These are phyloP conservation scores for Lichtheimia hyalospora DNA, from an alignment of 371 early-diverging fungal genomes.

Conservation along the genomic window DNA sequence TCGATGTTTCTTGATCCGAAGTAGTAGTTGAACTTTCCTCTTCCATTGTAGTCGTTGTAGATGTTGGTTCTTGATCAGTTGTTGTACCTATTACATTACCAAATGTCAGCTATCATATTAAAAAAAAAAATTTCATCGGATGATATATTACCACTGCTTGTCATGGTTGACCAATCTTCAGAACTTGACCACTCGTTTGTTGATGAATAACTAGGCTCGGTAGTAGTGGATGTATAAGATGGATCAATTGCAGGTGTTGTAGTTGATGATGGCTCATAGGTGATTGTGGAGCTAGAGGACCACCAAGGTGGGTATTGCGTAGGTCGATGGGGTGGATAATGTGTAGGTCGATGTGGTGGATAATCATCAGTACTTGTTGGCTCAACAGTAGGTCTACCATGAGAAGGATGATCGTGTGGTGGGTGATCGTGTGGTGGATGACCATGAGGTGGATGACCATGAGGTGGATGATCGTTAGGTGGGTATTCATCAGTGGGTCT, in stretches of 20 bases:
- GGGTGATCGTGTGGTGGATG: background rate
- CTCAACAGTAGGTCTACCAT: background rate
- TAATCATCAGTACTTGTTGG: background rate
- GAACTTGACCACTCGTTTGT: too few relatives aligned
- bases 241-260: too few relatives aligned
- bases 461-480: background rate
- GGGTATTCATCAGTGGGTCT: conserved; percentile 1
- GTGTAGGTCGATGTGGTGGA: too few relatives aligned
- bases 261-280: too few relatives aligned
- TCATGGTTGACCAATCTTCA: background rate
- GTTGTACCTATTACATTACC: background rate
- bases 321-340: too few relatives aligned
- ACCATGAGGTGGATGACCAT: background rate
- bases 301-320: too few relatives aligned
- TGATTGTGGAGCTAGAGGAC: too few relatives aligned
- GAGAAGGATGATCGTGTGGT: background rate
- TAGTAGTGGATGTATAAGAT: too few relatives aligned
- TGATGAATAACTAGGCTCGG: too few relatives aligned
- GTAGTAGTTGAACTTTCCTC: conserved; percentile 1
- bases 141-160: background rate
- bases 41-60: background rate
- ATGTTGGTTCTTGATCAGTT: background rate
- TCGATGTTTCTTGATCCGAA: background rate
- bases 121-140: background rate
- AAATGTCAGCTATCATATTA: background rate